Conservation (phyloP, 257 asterid species). For the Solanum bulbocastanum region DNA sequence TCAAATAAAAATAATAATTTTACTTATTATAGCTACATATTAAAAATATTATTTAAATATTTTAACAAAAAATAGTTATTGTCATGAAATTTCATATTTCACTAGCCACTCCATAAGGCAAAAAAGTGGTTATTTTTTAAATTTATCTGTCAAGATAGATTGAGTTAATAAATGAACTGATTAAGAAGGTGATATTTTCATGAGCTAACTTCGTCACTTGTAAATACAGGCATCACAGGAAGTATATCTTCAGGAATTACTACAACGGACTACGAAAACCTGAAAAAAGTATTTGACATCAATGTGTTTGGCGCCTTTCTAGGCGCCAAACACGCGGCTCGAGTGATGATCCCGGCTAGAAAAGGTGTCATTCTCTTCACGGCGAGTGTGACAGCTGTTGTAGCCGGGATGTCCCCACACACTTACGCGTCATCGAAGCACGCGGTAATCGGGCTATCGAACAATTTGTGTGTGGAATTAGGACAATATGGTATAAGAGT, state of each 20-base stretch:
- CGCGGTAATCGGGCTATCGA: conserved; percentile 10
- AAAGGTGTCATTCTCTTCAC: conserved; percentile 15
- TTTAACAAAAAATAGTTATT: background rate
- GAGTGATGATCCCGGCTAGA: conserved; percentile 19
- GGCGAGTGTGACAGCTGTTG: background rate
- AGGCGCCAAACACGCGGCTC: conserved; percentile 18
- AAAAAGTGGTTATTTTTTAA: background rate
- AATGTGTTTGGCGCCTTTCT: conserved; percentile 23
- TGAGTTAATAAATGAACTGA: background rate
- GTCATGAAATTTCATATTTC: background rate
- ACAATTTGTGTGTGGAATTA: conserved; percentile 16
- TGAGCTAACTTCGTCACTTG: background rate
- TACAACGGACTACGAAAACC: background rate
- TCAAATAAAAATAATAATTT: background rate
- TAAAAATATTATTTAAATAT: background rate
- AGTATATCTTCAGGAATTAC: background rate
- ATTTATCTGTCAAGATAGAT: background rate
- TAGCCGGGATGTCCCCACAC: background rate
- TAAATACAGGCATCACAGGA: background rate
- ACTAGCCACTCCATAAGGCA: too few relatives aligned
- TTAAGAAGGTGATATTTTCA: background rate
- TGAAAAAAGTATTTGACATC: conserved; percentile 20
- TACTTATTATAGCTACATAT: background rate
- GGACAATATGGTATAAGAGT: conserved; percentile 17
- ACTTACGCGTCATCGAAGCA: conserved; percentile 5